A percentile compares a stretch with the other conserved stretches of the same genome.
phyloP scores from a whole-genome alignment of 163 green algal genomes.

The Scenedesmus sp. region DNA sequence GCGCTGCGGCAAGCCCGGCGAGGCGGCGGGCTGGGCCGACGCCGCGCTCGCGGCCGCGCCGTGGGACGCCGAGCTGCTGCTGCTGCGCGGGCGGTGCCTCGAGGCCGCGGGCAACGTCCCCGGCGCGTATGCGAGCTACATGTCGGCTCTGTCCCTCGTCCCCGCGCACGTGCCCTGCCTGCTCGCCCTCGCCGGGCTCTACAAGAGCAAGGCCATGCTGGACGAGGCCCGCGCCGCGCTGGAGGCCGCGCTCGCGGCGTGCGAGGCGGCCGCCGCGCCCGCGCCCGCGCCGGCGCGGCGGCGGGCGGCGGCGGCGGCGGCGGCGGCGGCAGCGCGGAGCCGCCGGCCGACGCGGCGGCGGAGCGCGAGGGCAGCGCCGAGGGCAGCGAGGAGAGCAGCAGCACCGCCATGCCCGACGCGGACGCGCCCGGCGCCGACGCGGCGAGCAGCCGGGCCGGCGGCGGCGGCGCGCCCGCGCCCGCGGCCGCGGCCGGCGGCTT shows the following conservation, averaged over 20 bases:
- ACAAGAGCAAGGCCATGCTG: constrained; percentile 72
- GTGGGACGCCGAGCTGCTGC: constrained; percentile 60
- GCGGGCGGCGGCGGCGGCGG: not conserved
- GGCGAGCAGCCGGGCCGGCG: not conserved
- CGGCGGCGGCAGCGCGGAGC: not conserved
- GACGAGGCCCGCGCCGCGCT: constrained; percentile 34
- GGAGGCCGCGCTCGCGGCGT: not conserved
- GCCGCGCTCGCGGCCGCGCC: not conserved
- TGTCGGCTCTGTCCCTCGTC: constrained; percentile 58
- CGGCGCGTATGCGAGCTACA: constrained; percentile 72
- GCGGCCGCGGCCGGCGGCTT: constrained; percentile 1
- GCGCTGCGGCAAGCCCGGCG: constrained; percentile 24
- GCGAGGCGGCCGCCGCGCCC: not conserved
- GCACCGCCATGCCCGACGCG: too few species aligned
- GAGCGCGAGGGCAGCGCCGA: too few species aligned
- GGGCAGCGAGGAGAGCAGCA: too few species aligned
- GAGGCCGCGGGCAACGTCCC: constrained; percentile 58
- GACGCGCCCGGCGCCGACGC: not conserved
- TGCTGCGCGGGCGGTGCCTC: constrained; percentile 67
- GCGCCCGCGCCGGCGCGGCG: not conserved
- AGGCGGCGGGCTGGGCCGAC: constrained; percentile 29
- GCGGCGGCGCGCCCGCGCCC: constrained; percentile 11
- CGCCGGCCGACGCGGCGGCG: too few species aligned
- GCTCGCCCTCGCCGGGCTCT: constrained; percentile 65
- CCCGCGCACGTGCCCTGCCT: constrained; percentile 61